These are phyloP conservation scores for Aspergillus persii DNA, from an alignment of 2,329 filamentous ascomycete genomes.

Conservation along the genomic window DNA sequence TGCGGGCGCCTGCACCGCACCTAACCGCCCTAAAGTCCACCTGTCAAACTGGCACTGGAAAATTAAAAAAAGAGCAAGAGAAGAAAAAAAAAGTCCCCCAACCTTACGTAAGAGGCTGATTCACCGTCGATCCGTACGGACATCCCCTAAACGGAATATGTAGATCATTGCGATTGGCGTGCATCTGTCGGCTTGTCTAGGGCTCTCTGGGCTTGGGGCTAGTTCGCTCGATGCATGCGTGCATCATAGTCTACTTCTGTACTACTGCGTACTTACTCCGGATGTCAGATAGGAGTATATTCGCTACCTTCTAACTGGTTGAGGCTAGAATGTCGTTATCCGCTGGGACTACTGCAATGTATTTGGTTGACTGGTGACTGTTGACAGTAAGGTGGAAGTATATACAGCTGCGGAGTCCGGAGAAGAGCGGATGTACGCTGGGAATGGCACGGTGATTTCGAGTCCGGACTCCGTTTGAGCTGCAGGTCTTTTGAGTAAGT, in stretches of 20 bases:
- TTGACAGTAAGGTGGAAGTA: no score
- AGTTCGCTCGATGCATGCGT: no score
- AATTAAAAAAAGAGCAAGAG: no score
- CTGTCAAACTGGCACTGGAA: no score
- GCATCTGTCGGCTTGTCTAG: not conserved
- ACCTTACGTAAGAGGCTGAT: not conserved
- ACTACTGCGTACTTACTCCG: not conserved
- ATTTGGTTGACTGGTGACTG: no score
- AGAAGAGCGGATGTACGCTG: not conserved
- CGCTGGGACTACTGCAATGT: no score
- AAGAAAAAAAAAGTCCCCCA: not conserved
- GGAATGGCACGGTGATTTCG: no score
- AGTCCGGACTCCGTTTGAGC: not conserved
- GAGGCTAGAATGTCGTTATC: not conserved
- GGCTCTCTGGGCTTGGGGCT: no score
- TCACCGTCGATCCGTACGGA: not conserved
- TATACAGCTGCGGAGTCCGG: not conserved
- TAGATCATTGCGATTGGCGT: not conserved
- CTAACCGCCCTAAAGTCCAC: not conserved
- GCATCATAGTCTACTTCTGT: no score
- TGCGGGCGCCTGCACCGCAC: not conserved
- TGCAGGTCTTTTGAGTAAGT: not conserved
- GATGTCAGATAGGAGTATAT: no score
- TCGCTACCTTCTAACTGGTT: not conserved
- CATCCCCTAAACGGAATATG: not conserved